Evolutionary conservation across 2,329 filamentous ascomycete genomes (phyloP).

Genomic region (Pseudogymnoascus verrucosus): DNA sequence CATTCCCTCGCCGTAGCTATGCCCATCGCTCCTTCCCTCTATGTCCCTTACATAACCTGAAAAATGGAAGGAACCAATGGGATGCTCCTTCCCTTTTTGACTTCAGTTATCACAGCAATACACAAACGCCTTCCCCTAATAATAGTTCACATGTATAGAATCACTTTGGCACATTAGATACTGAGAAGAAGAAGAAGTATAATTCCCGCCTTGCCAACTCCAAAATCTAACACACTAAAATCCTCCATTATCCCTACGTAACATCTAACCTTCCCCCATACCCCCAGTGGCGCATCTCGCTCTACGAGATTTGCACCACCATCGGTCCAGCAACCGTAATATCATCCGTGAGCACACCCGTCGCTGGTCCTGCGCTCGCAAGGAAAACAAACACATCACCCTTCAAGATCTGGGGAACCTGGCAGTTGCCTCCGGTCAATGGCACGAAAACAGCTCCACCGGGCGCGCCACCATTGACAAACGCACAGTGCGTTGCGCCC

Average conservation of each 20-base stretch:
- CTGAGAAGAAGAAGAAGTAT: constrained; percentile 4
- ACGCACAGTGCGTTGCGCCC: constrained; percentile 54
- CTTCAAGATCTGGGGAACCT: constrained; percentile 51
- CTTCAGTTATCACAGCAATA: background rate
- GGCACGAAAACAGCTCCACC: constrained; percentile 53
- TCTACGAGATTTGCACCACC: constrained; percentile 45
- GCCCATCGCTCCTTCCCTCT: background rate
- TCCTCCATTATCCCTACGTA: background rate
- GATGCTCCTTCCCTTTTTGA: background rate
- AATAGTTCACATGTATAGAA: background rate
- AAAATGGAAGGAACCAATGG: background rate
- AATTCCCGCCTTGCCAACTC: background rate
- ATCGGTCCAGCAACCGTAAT: constrained; percentile 60
- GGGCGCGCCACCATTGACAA: constrained; percentile 51
- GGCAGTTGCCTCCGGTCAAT: constrained; percentile 49
- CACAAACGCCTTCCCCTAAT: background rate
- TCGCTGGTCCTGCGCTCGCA: constrained; percentile 44
- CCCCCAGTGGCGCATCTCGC: background rate
- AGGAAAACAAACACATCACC: constrained; percentile 63
- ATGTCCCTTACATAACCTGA: background rate
- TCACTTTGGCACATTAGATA: background rate
- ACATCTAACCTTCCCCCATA: background rate
- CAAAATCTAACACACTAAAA: background rate
- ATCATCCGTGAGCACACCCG: constrained; percentile 48
- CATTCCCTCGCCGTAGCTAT: background rate